These are phyloP conservation scores for Podospora pseudopauciseta DNA, from an alignment of 495 filamentous ascomycete species.

Conservation along the genomic window DNA sequence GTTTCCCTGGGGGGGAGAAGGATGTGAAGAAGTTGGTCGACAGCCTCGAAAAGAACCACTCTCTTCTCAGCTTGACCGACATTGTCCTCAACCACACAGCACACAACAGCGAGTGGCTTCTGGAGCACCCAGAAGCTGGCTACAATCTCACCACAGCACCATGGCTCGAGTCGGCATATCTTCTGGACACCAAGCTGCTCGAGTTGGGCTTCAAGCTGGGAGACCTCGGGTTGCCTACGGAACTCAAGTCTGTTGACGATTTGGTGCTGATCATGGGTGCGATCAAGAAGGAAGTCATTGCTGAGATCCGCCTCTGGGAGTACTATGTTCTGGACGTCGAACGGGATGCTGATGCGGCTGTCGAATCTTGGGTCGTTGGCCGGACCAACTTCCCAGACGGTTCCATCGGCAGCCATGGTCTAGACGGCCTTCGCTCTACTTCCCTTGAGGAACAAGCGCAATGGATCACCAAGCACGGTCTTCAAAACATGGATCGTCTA, in stretches of 20 bases:
- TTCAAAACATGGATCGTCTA: constrained; percentile 65
- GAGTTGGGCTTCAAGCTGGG: constrained; percentile 69
- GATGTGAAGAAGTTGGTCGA: constrained; percentile 74
- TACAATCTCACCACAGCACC: constrained; percentile 94
- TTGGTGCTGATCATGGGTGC: constrained; percentile 80
- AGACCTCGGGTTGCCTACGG: constrained; percentile 66
- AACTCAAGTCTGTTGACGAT: constrained; percentile 66
- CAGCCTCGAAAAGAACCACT: constrained; percentile 80
- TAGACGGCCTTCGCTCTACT: constrained; percentile 43
- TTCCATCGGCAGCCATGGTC: constrained; percentile 40
- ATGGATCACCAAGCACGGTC: constrained; percentile 52
- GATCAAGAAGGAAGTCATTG: constrained; percentile 74
- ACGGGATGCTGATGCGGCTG: constrained; percentile 59
- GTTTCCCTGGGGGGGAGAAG: constrained; percentile 82
- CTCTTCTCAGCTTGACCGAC: constrained; percentile 85
- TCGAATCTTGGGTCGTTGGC: constrained; percentile 67
- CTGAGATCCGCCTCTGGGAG: constrained; percentile 79
- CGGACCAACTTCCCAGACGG: constrained; percentile 46
- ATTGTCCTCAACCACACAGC: constrained; percentile 99
- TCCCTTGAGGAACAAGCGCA: constrained; percentile 49
- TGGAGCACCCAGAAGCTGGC: constrained; percentile 91
- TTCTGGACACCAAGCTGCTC: constrained; percentile 80
- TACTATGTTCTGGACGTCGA: constrained; percentile 84
- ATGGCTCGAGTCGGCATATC: constrained; percentile 83
- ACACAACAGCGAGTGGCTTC: constrained; percentile 89